These are phyloP conservation scores for Typha latifolia DNA, from an alignment of 176 grass and related monocot genomes.

Conservation along the genomic window DNA sequence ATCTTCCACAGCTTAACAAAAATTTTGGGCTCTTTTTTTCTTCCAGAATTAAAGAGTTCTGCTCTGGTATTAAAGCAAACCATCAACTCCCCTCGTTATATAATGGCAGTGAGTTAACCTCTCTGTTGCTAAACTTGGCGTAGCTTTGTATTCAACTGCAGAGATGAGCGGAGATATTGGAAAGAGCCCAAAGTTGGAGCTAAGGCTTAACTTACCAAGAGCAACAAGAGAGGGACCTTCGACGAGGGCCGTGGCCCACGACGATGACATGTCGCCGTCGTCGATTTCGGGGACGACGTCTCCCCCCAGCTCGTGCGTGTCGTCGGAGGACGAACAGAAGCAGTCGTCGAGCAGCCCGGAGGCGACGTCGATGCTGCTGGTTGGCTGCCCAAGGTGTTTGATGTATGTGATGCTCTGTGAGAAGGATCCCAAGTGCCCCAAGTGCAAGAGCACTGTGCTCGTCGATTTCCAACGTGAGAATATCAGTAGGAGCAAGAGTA, in stretches of 20 bases:
- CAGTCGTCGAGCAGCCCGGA: slow-evolving; percentile 39
- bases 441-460: slow-evolving; percentile 82
- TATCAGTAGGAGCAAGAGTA: slow-evolving; percentile 30
- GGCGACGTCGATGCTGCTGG: slow-evolving; percentile 52
- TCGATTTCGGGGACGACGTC: slow-evolving; percentile 48
- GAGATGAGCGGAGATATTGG: slow-evolving; percentile 81
- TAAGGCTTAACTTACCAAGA: slow-evolving; percentile 53
- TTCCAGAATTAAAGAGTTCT: slow-evolving; percentile 20
- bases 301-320: slow-evolving; percentile 91
- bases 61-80: slow-evolving; percentile 53
- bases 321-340: slow-evolving; percentile 45
- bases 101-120: slow-evolving; percentile 40
- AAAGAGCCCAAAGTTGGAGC: slow-evolving; percentile 63
- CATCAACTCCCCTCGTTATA: slow-evolving; percentile 55
- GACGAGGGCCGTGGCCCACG: slow-evolving; percentile 13
- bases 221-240: slow-evolving; percentile 33
- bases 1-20: neutral
- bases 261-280: slow-evolving; percentile 11
- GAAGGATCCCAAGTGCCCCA: slow-evolving; percentile 81
- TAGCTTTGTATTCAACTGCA: slow-evolving; percentile 4
- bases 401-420: slow-evolving; percentile 97
- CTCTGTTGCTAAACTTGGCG: slow-evolving; percentile 6
- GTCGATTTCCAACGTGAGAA: slow-evolving; percentile 68
- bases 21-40: neutral
- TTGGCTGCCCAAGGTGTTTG: slow-evolving; percentile 85